Base-by-base conservation (phyloP, 108 stramenopile species). In the Pseudonitzschia multiseries region DNA sequence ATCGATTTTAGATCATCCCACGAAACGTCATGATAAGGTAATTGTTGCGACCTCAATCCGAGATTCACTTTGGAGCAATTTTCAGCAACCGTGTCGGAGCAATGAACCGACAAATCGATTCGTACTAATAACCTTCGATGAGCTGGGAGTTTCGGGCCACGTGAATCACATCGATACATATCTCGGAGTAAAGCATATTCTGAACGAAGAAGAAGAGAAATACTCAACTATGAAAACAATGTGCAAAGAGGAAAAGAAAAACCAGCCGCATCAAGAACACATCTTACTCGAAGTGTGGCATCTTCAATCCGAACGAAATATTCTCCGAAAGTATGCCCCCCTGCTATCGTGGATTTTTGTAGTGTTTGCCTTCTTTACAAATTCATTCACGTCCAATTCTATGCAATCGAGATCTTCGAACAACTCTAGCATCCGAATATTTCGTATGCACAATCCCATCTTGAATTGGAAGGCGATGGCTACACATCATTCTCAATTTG, bases 381-480 rank as follows among this genome's bases (percentile, higher is more conserved):
- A 8, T 8, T 4, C 3, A 21, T 13, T 44, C 32, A 65, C 64
- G 21, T 69, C 32, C 15, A 69, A 14, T 9, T 62, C 70, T 43
- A 71, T 40, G 44, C 60, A 17, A 56, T 15, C 57, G 29, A 41
- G 50, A 52, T 6, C 27, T 18, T 65, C 41, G 41, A 56, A 32
- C 28, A 42, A 68, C 43, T 13, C 10, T 29, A 53, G 77, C 36
- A 15, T n/a, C 26, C 62, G 40, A 14, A 61, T 74, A 1, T 75
- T 53, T 65, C 76, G 74, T 36, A 26, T 75, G 63, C 65, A 72
- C 20, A 54, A 82, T 27, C 89, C 89, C 14, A 18, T 36, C 4
- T 65, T 86, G 9, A 87, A 87, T 52, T 94, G 93, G 91, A 79
- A 60, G 40, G 85, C 89, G 22, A 94, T 94, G 93, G 79, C 87